Evolutionary conservation across 2,329 filamentous ascomycete species (phyloP), one percentile per base, ranked within the genome.

Genomic region (Coniochaeta hoffmannii): DNA sequence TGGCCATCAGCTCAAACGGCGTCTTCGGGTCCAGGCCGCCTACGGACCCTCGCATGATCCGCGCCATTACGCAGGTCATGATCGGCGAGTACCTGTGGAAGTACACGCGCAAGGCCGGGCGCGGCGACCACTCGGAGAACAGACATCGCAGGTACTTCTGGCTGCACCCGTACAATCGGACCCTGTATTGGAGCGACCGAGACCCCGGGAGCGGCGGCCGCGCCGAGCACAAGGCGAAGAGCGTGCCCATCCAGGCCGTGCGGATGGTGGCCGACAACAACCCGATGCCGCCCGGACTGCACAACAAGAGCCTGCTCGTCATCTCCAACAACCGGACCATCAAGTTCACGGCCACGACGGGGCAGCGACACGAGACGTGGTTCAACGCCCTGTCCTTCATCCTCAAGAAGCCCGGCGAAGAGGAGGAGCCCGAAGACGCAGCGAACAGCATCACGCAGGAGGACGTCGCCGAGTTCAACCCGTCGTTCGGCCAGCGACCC

Each of bases 61-160:
- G 97, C 74, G 94, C 94, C 51, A 97, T 99, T 61, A 99, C 94
- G 2, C 93, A 99, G 72, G 97, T 94, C 17, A 99, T 99, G 94
- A 97, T 99, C 66, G 94, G 94, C 55, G 94, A 99, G 70, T 97
- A 93, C 70, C 78, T 99, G 38, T 99, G 94, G 94, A 99, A 99
- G 71, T 99, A 99, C 72, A 99, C 94, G 0, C 88, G 94, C 65
- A 96, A 94, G 75, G 81, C 92, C 57, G 92, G 91, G n/a, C 87
- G 93, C 24, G 88, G 86, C 55, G 89, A 91, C 60, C 85, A 96
- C 72, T 97, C 92, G 0, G 88, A 86, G 63, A 96, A 92, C 55
- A 84, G 94, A 53, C 94, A 99, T 71, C 85, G 90, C 59, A 86
- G 94, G 31, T 99, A 97, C 78, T 99, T 99, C 80, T 99, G 94